Evolutionary conservation across 176 grass and related monocot genomes (phyloP), one percentile per base, ranked within the genome.

Genomic region (Coix lacrymajobi): DNA sequence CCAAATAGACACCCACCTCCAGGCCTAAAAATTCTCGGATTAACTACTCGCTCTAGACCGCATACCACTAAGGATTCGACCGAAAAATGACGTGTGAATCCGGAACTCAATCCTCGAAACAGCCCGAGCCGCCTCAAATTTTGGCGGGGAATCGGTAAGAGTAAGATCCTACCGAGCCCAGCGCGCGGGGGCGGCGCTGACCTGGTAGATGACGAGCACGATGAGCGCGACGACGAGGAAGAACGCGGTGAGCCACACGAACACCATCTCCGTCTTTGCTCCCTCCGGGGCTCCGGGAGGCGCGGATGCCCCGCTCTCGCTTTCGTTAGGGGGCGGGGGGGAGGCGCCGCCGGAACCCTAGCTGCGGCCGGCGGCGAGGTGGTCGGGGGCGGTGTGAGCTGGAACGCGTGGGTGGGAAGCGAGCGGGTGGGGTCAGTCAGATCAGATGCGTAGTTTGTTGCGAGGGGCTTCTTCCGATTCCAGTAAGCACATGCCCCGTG

Each of bases 201-300:
- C 96, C 93, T 98, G 96, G 89, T 83, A 95, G 83, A 98, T 95
- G 85, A 95, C 87, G n/a, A 98, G 87, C 75, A 87, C 90, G 68
- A 98, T 96, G 73, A 98, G 92, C 71, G 83, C 69, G 76, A 96
- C 82, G 79, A 98, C 45, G 71, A 98, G 87, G 89, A 95, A 95
- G 92, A 98, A 98, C 37, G 86, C 87, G 84, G 76, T 30, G 73
- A 98, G 90, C 96, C 96, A 98, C 38, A 98, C 85, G 79, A 95
- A 92, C 28, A 95, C 91, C 96, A 98, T 93, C 88, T 75, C 81
- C 22, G 38, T 3, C 69, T 48, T 43, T 16, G 39, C 34, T 19
- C 78, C 38, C 68, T 37, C 70, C 22, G 2, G 15, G 34, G 62
- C 68, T 37, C 70, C 22, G 2, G 15, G 34, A 62, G 30, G 30